These are phyloP conservation scores for Pseudocohnilembus persalinus DNA, from an alignment of 169 alveolate species.

Conservation along the genomic window DNA sequence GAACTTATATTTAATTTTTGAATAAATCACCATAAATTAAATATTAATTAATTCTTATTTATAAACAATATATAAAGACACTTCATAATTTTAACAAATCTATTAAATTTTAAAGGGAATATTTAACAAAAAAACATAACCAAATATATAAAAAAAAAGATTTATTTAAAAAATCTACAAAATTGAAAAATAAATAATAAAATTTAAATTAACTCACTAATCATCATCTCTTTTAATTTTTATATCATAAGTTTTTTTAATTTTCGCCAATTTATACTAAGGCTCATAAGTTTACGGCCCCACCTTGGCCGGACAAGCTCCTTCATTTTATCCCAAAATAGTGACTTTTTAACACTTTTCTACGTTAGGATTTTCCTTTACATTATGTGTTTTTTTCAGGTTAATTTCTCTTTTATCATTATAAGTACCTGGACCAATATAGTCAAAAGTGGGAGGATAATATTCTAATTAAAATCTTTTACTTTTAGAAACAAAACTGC, in stretches of 20 bases:
- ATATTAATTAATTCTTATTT: too few species aligned
- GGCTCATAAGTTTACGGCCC: background rate
- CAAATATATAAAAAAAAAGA: too few species aligned
- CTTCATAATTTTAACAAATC: too few species aligned
- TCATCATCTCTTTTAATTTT: background rate
- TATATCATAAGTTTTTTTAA: background rate
- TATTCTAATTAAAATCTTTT: background rate
- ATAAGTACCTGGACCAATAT: background rate
- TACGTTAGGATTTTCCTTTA: background rate
- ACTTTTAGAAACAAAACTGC: background rate
- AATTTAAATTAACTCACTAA: background rate
- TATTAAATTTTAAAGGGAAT: too few species aligned
- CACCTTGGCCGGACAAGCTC: background rate
- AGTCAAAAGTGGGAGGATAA: background rate
- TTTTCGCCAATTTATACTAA: too few species aligned
- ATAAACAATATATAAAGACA: too few species aligned
- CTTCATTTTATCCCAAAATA: background rate
- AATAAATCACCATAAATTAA: too few species aligned
- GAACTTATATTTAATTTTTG: too few species aligned
- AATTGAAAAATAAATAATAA: too few species aligned
- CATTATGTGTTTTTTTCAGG: background rate
- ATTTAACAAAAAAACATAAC: too few species aligned
- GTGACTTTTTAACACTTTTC: background rate
- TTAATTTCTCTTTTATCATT: background rate
- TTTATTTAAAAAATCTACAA: too few species aligned